Evolutionary conservation across 2,329 filamentous ascomycete species (phyloP).

Genomic region (Zymoseptoria brevis): DNA sequence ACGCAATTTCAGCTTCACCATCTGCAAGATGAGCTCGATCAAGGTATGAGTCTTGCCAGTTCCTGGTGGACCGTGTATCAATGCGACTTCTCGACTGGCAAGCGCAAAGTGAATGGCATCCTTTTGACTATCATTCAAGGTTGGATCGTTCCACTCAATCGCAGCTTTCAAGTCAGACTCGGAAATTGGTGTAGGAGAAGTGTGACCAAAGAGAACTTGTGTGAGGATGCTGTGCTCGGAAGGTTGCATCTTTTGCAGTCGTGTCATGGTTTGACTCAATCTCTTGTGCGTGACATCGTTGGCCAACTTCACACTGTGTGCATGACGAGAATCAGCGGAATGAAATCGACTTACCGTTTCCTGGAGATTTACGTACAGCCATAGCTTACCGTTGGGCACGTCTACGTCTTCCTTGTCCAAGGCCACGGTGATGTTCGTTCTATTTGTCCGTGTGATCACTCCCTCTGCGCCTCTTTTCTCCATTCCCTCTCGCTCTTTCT

Average conservation of each 20-base stretch:
- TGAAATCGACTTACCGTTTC: conserved; percentile 14
- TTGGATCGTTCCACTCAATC: conserved; percentile 48
- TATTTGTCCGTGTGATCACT: conserved; percentile 59
- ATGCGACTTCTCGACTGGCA: conserved; percentile 68
- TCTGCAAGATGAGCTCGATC: conserved; percentile 89
- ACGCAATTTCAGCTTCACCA: conserved; percentile 64
- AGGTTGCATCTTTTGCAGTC: conserved; percentile 48
- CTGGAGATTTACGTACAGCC: conserved; percentile 47
- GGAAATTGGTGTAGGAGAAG: conserved; percentile 43
- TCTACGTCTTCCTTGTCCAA: conserved; percentile 57
- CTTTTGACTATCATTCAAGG: conserved; percentile 54
- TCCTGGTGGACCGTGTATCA: conserved; percentile 92
- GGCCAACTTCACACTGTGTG: conserved; percentile 53
- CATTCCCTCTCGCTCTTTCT: conserved; percentile 62
- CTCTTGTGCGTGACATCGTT: conserved; percentile 60
- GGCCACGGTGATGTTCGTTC: conserved; percentile 55
- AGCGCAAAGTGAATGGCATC: conserved; percentile 72
- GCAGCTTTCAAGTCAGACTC: conserved; percentile 36
- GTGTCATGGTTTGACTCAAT: conserved; percentile 58
- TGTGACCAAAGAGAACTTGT: conserved; percentile 53
- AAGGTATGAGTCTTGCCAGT: conserved; percentile 96
- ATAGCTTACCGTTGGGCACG: conserved; percentile 49
- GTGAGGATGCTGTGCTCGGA: conserved; percentile 51
- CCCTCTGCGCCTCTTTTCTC: conserved; percentile 61
- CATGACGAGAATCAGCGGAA: conserved; percentile 13